Evolutionary conservation across 176 grass and related monocot genomes (phyloP).

Genomic region (Alloteropsis semialata): DNA sequence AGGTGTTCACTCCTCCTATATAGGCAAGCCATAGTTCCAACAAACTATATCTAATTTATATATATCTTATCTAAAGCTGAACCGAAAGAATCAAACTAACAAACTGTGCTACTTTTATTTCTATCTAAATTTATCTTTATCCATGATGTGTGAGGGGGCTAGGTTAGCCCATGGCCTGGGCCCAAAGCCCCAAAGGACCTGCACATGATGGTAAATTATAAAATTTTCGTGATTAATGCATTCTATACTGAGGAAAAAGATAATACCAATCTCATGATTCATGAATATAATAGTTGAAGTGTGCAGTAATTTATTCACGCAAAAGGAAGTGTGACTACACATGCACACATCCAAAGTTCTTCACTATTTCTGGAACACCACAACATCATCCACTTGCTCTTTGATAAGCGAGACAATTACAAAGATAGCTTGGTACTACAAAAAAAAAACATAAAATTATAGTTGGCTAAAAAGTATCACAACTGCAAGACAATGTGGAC

Average conservation of each 20-base stretch:
- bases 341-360: background rate
- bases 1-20: background rate
- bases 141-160: too few relatives aligned
- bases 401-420: background rate
- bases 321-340: background rate
- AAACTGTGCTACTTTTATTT: too few relatives aligned
- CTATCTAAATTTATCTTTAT: too few relatives aligned
- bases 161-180: too few relatives aligned
- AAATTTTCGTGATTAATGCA: background rate
- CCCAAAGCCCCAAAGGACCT: too few relatives aligned
- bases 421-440: background rate
- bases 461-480: background rate
- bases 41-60: too few relatives aligned
- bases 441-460: background rate
- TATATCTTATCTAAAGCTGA: too few relatives aligned
- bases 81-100: too few relatives aligned
- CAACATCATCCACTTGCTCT: background rate
- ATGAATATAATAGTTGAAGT: background rate
- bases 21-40: too few relatives aligned
- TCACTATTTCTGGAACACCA: background rate
- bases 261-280: background rate
- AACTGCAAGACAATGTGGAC: background rate
- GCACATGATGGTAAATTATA: too few relatives aligned
- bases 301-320: background rate
- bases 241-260: background rate